Evolutionary conservation across 495 filamentous ascomycete species (phyloP).

Genomic region (Paragyromitra xinjiangensis): DNA sequence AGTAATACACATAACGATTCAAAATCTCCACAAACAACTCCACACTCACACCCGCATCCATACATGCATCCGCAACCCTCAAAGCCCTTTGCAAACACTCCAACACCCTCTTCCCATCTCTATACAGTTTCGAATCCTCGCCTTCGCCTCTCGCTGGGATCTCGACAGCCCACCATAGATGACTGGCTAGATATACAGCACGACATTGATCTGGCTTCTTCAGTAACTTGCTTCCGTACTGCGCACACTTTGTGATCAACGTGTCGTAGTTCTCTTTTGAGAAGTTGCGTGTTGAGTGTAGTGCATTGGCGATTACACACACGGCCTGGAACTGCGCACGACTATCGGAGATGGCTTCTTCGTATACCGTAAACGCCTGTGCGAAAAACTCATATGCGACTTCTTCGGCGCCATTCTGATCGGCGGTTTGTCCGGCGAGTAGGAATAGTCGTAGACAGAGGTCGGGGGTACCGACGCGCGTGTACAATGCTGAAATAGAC

Average conservation of each 20-base stretch:
- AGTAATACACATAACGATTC: conserved; percentile 98
- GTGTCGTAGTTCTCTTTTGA: conserved; percentile 98
- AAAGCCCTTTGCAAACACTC: conserved; percentile 96
- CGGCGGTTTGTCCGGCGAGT: conserved; percentile 89
- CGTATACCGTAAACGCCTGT: conserved; percentile 97
- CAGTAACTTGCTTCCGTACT: conserved; percentile 95
- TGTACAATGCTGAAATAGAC: conserved; percentile 84
- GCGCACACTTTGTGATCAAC: conserved; percentile 93
- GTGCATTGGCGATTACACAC: conserved; percentile 87
- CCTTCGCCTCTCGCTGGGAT: conserved; percentile 85
- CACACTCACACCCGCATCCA: conserved; percentile 98
- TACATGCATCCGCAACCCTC: conserved; percentile 96
- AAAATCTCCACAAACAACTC: conserved; percentile 98
- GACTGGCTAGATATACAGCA: conserved; percentile 93
- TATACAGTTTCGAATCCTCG: conserved; percentile 76
- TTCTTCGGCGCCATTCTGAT: conserved; percentile 92
- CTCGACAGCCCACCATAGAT: conserved; percentile 97
- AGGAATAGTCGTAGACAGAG: conserved; percentile 87
- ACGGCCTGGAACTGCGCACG: conserved; percentile 98
- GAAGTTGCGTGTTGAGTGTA: conserved; percentile 87
- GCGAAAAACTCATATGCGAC: conserved; percentile 98
- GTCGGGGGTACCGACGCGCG: conserved; percentile 85
- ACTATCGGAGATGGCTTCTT: conserved; percentile 93
- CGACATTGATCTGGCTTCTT: conserved; percentile 98
- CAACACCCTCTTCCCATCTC: conserved; percentile 94